Evolutionary conservation across 305 asterid species (phyloP).

Genomic region (Petunia hybrid): DNA sequence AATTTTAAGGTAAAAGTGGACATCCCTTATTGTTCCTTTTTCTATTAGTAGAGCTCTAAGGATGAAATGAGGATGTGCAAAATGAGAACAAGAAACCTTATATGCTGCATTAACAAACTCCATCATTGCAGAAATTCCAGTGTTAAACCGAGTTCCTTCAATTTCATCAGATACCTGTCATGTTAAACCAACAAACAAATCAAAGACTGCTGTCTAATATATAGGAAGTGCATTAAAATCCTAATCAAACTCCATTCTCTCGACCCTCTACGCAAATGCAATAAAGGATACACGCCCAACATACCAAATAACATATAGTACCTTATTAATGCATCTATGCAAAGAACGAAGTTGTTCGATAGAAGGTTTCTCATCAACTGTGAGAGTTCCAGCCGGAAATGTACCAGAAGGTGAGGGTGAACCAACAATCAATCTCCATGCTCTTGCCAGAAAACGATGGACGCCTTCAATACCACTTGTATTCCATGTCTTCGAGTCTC

Average conservation of each 20-base stretch:
- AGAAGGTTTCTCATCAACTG: slow-evolving; percentile 71
- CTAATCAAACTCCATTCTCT: slow-evolving; percentile 3
- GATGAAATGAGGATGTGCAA: neutral
- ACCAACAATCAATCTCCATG: slow-evolving; percentile 92
- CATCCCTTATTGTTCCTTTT: slow-evolving; percentile 5
- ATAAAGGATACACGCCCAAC: neutral
- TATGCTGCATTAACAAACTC: slow-evolving; percentile 92
- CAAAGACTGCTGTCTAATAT: neutral
- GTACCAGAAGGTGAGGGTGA: slow-evolving; percentile 71
- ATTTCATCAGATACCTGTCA: slow-evolving; percentile 85
- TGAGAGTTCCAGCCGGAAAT: slow-evolving; percentile 68
- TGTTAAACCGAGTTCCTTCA: slow-evolving; percentile 94
- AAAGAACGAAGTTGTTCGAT: slow-evolving; percentile 76
- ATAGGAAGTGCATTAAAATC: slow-evolving; percentile 11
- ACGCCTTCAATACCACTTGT: slow-evolving; percentile 98
- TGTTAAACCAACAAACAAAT: slow-evolving; percentile 30
- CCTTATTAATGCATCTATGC: slow-evolving; percentile 92
- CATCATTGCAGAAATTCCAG: slow-evolving; percentile 99
- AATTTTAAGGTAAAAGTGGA: neutral
- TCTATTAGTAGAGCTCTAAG: neutral
- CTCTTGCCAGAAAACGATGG: slow-evolving; percentile 91
- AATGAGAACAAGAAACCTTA: slow-evolving; percentile 61
- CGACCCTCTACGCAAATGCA: too few species aligned
- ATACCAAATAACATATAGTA: neutral
- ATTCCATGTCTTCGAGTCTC: slow-evolving; percentile 98